Evolutionary conservation across 306 rosid genomes (phyloP), one percentile per base, ranked within the genome.

Genomic region (Quercus engelmannii): DNA sequence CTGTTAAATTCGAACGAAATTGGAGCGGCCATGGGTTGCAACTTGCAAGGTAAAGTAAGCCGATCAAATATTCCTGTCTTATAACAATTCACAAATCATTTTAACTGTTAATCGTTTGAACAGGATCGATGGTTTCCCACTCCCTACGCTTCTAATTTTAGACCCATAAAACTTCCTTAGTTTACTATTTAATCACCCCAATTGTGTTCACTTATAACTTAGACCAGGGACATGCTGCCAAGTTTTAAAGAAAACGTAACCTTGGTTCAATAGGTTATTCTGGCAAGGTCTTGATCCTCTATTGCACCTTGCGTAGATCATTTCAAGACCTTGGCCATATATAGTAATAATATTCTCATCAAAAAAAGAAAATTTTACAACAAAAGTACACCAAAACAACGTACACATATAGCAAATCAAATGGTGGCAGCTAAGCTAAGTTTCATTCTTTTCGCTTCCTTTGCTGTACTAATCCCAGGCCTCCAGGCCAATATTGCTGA

Each of bases 401-500:
- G 52, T 19, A 19, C 56, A 73, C 64, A 21, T 28, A 17, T 61
- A 76, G 54, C 33, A 31, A 51, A 41, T 41, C 12, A 41, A 51
- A 86, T 91, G 92, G 79, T 72, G 81, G 33, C 78, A 57, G 62
- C 58, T n/a, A 83, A 76, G 77, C 73, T 81, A 67, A 11, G 67
- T 19, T 30, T 91, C 19, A 12, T 83, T 9, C 20, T 94, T 12
- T 74, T 91, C 72, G 76, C 76, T 67, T 65, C 81, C 31, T 64
- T 95, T 20, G 85, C 87, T 77, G 64, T 89, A 19, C 17, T 82
- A 31, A 31, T 91, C 63, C 94, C 95, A 54, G 81, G 89, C 87
- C 64, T 91, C 20, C 77, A 73, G 20, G 98, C 89, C 56, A 78
- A 81, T n/a, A 76, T 85, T 23, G 91, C 19, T 5, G 77, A 83